Evolutionary conservation across 805 yeast species (phyloP), one percentile per base, ranked within the genome.

Genomic region (Hanseniaspora singularis): DNA sequence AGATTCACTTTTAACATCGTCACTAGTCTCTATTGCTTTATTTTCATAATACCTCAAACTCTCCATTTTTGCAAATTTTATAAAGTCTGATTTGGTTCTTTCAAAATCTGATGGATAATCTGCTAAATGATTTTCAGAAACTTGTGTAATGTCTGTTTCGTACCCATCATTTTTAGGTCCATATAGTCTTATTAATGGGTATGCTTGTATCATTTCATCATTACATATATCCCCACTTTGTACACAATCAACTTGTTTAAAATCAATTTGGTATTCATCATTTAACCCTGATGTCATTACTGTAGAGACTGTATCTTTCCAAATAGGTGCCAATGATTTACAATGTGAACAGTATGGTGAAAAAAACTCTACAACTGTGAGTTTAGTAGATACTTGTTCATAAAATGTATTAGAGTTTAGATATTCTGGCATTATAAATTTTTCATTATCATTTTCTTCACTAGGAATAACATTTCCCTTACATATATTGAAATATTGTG

Each of bases 281-380:
- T 73, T 53, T 8, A 62, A 54, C 8, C 31, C 27, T 8, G 30
- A 12, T 15, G 65, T 57, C 31, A 69, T 61, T 54, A 74, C 72
- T 3, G 62, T 59, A 20, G 66, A 55, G 64, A 76, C 83, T 0
- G 89, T 72, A 48, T 71, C 67, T 50, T 76, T 72, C 96, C 97
- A 92, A 7, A 65, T 70, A 1, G 98, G 97, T 2, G 84, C 92
- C 45, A 92, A 64, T 7, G 65, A 68, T 51, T 66, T 72, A 64
- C 98, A 92, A 63, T 89, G 97, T 7, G 66, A 60, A 60, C 98
- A 92, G 56, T 79, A 79, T 0, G 98, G 98, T 27, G 95, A 85
- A 59, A 64, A 92, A 63, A 86, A 88, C 64, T 89, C 96, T 28
- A 89, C 79, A 57, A 89, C 70, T 56, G 87, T 80, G 18, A 78